These are phyloP conservation scores for Asterochloris erici DNA, from an alignment of 139 green algal genomes.

Conservation along the genomic window DNA sequence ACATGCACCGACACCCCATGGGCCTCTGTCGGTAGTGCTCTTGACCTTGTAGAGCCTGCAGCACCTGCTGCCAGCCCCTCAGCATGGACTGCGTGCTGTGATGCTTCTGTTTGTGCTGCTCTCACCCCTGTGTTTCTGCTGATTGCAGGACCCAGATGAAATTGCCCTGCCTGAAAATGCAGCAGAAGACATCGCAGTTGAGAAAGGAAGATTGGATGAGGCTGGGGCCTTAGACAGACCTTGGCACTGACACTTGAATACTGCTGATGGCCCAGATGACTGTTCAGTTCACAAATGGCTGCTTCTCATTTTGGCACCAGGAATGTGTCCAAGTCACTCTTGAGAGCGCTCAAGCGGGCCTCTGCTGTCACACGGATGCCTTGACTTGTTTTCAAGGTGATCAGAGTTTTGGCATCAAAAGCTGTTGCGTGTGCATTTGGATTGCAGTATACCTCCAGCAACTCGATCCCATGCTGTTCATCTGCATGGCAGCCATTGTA, in stretches of 20 bases:
- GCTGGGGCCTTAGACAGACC: background rate
- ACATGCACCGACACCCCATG: too few relatives aligned
- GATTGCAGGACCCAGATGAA: too few relatives aligned
- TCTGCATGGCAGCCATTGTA: background rate
- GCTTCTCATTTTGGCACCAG: slow-evolving; percentile 3
- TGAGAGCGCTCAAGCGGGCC: slow-evolving; percentile 44
- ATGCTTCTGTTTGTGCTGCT: too few relatives aligned
- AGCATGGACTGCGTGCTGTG: too few relatives aligned
- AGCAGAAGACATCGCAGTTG: background rate
- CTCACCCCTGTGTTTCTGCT: too few relatives aligned
- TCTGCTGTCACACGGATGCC: slow-evolving; percentile 49
- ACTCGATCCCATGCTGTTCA: slow-evolving; percentile 21
- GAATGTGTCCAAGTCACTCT: slow-evolving; percentile 46
- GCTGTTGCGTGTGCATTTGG: slow-evolving; percentile 67
- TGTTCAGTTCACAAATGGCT: background rate
- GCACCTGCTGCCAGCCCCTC: too few relatives aligned
- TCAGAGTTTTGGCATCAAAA: slow-evolving; percentile 73
- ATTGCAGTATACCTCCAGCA: slow-evolving; percentile 76
- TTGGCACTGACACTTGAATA: background rate
- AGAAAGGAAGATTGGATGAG: background rate
- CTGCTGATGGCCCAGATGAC: too few relatives aligned
- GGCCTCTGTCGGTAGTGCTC: too few relatives aligned
- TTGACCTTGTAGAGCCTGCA: too few relatives aligned
- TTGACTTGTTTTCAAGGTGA: slow-evolving; percentile 45
- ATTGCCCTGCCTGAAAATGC: too few relatives aligned